These are phyloP conservation scores for Pseudocercospora eumusae DNA, from an alignment of 2,329 filamentous ascomycete genomes.

Conservation along the genomic window DNA sequence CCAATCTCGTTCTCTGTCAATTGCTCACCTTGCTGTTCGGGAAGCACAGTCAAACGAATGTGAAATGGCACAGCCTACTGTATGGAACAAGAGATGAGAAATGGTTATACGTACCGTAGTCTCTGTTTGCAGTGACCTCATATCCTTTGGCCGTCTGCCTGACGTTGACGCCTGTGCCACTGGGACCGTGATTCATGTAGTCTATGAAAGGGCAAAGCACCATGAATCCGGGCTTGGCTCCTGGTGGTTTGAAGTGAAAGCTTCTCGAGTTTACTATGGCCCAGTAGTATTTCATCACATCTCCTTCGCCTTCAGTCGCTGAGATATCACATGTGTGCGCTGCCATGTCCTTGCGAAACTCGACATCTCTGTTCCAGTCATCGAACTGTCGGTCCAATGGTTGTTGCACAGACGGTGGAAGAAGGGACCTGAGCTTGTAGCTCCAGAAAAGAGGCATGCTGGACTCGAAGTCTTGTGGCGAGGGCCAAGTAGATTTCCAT, in stretches of 20 bases:
- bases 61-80: not conserved
- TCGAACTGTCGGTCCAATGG: slow-evolving; percentile 35
- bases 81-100: not conserved
- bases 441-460: slow-evolving; percentile 62
- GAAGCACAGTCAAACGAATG: not conserved
- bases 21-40: slow-evolving; percentile 3
- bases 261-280: slow-evolving; percentile 62
- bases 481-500: slow-evolving; percentile 57
- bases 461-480: slow-evolving; percentile 58
- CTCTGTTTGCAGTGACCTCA: slow-evolving; percentile 54
- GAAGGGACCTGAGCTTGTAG: slow-evolving; percentile 42
- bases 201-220: slow-evolving; percentile 72
- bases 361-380: slow-evolving; percentile 36
- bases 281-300: slow-evolving; percentile 59
- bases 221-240: slow-evolving; percentile 60
- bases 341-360: not conserved
- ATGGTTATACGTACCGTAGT: slow-evolving; percentile 47
- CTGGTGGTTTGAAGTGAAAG: slow-evolving; percentile 58
- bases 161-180: slow-evolving; percentile 53
- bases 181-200: slow-evolving; percentile 62
- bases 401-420: slow-evolving; percentile 43
- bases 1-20: not conserved
- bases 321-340: not conserved
- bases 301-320: not conserved
- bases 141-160: slow-evolving; percentile 55